Base-by-base conservation (phyloP, 257 asterid genomes). In the Solanum virginianum region DNA sequence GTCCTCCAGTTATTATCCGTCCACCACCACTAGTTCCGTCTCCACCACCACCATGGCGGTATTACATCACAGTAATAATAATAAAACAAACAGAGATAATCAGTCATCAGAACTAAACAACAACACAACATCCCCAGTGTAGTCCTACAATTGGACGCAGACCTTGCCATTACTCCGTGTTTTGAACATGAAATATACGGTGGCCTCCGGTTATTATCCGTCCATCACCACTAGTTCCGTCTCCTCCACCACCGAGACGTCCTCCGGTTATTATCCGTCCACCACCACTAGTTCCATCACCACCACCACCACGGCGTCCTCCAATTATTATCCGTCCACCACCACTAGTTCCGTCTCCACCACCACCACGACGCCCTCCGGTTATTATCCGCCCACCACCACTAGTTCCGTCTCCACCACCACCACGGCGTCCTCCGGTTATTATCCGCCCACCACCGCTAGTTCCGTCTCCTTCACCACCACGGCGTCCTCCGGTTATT, bases 181-280 rank as follows among this genome's bases (percentile, higher is more conserved):
- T 16, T 41, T 77, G 65, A 77, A 53, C 16, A 77, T 26, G 82
- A 77, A 77, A 77, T 77, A 77, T 77, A 16, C 92, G 89, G n/a
- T n/a, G n/a, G 4, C 26, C 26, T 15, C 79, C 70, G 11, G 2
- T 59, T 1, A 63, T 63, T 4, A 22, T 11, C 17, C 6, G 5
- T 1, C 70, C 70, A 63, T 41, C 41, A 24, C 71, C 70, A 63
- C 70, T 36, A 16, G 79, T 69, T 3, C 79, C 51, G 7, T 69
- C 51, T 0, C 77, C 77, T 8, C 77, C 77, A 3, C 77, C 77
- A 4, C 22, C 39, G 0, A 0, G 39, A 4, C 39, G 6, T 36
- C 39, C 39, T 36, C 39, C 39, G 39, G 6, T 3, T 14, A 10
- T 24, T 3, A 22, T 62, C 39, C 6, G 1, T 3, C 70, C 70